These are phyloP conservation scores for Rhizoclosmatium sp. DNA, from an alignment of 192 early-diverging fungal genomes.

Conservation along the genomic window DNA sequence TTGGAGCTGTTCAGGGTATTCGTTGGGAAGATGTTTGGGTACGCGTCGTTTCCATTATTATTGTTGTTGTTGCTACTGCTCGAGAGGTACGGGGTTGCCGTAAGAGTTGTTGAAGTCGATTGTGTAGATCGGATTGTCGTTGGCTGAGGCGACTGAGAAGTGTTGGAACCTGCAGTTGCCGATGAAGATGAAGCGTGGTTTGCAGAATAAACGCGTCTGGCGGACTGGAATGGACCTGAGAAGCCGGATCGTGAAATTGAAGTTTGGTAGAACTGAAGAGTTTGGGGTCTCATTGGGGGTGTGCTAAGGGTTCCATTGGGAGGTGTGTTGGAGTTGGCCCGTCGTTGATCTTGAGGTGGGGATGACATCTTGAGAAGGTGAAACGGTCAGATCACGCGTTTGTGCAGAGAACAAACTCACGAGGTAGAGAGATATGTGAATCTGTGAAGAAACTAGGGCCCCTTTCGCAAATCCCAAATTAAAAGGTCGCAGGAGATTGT, in stretches of 20 bases:
- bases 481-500: too few species aligned
- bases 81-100: slow-evolving; percentile 4
- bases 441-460: too few species aligned
- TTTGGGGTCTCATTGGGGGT: neutral
- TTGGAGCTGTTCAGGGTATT: slow-evolving; percentile 1
- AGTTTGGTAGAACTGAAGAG: slow-evolving; percentile 5
- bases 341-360: neutral
- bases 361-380: neutral
- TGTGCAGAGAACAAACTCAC: too few species aligned
- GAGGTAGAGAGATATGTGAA: too few species aligned
- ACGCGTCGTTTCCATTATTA: neutral
- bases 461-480: too few species aligned
- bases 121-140: neutral
- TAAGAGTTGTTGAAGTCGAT: neutral
- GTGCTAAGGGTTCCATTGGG: neutral
- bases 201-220: slow-evolving; percentile 14
- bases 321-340: too few species aligned
- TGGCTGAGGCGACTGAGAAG: slow-evolving; percentile 1
- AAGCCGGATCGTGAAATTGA: slow-evolving; percentile 3
- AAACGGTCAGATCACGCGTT: too few species aligned
- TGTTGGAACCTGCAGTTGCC: neutral
- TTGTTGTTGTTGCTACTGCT: neutral
- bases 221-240: slow-evolving; percentile 9
- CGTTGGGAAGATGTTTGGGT: neutral
- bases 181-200: slow-evolving; percentile 11